phyloP scores from a whole-genome alignment of 2,329 filamentous ascomycete genomes.

The Botrytis porri region DNA sequence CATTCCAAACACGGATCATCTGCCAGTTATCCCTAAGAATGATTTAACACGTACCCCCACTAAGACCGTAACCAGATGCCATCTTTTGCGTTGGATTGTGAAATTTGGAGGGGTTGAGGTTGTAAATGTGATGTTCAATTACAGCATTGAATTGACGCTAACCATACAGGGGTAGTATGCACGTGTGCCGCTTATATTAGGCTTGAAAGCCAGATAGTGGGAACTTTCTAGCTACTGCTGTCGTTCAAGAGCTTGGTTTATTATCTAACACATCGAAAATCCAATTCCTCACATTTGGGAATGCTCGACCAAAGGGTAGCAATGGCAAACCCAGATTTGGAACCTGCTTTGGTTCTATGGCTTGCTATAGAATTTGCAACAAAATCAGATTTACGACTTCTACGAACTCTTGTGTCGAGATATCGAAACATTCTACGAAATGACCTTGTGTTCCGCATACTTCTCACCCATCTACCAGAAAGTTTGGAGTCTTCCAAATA shows the following conservation, averaged over 20 bases:
- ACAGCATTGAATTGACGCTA: conserved; percentile 9
- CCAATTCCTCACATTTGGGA: not conserved
- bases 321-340: conserved; percentile 46
- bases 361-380: conserved; percentile 69
- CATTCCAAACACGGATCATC: not conserved
- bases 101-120: conserved; percentile 21
- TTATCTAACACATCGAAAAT: not conserved
- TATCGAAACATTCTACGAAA: conserved; percentile 57
- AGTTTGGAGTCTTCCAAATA: conserved; percentile 62
- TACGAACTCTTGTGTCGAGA: conserved; percentile 58
- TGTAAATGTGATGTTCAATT: conserved; percentile 30
- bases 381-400: conserved; percentile 59
- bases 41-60: conserved; percentile 63
- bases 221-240: conserved; percentile 20
- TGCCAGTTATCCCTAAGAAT: not conserved
- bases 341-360: conserved; percentile 66
- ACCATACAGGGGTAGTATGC: not conserved
- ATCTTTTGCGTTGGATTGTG: conserved; percentile 46
- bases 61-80: conserved; percentile 80
- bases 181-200: not conserved
- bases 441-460: conserved; percentile 66
- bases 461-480: conserved; percentile 77
- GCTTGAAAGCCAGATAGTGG: not conserved
- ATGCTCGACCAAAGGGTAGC: conserved; percentile 22
- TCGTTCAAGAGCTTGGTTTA: conserved; percentile 2